A percentile compares a stretch with the other conserved stretches of the same genome.
Conservation (phyloP, 2,329 filamentous ascomycete genomes). For the Fonsecaea pedrosoi region DNA sequence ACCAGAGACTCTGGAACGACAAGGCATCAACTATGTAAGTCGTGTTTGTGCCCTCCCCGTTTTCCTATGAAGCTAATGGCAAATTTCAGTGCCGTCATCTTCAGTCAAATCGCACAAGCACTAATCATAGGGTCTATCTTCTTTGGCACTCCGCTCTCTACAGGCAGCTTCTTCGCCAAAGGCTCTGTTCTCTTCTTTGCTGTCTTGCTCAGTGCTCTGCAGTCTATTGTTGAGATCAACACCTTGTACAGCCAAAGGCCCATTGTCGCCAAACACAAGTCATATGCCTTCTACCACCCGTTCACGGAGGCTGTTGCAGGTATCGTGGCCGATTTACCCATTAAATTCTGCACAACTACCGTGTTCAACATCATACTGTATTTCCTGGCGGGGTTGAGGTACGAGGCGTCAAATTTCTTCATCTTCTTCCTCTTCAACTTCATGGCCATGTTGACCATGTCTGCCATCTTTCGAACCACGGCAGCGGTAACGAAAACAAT, state of each 20-base stretch:
- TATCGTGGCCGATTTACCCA: slow-evolving; percentile 58
- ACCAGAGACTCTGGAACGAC: slow-evolving; percentile 71
- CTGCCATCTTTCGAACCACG: slow-evolving; percentile 63
- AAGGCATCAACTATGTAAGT: slow-evolving; percentile 61
- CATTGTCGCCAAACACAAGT: slow-evolving; percentile 65
- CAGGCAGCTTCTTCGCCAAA: slow-evolving; percentile 68
- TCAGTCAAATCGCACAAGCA: slow-evolving; percentile 67
- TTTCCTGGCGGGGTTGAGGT: slow-evolving; percentile 67
- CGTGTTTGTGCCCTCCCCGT: slow-evolving; percentile 53
- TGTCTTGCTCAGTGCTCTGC: slow-evolving; percentile 65
- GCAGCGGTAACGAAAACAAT: slow-evolving; percentile 64
- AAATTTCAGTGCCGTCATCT: slow-evolving; percentile 56
- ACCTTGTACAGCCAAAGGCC: slow-evolving; percentile 68
- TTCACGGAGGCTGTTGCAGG: slow-evolving; percentile 54
- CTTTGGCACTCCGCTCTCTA: slow-evolving; percentile 66
- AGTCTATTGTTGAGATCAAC: slow-evolving; percentile 72
- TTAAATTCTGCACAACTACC: slow-evolving; percentile 66
- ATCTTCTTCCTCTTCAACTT: slow-evolving; percentile 64
- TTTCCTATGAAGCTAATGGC: slow-evolving; percentile 2
- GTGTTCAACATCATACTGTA: slow-evolving; percentile 66
- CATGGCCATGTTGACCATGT: slow-evolving; percentile 64
- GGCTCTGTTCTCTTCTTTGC: slow-evolving; percentile 69
- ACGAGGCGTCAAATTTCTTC: slow-evolving; percentile 63
- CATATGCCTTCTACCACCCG: slow-evolving; percentile 65
- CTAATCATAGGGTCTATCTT: slow-evolving; percentile 71